Percentiles rank a stretch among this genome's conserved stretches.
These are phyloP conservation scores for Paramecium bursaria DNA, from an alignment of 73 alveolate genomes.

Conservation along the genomic window DNA sequence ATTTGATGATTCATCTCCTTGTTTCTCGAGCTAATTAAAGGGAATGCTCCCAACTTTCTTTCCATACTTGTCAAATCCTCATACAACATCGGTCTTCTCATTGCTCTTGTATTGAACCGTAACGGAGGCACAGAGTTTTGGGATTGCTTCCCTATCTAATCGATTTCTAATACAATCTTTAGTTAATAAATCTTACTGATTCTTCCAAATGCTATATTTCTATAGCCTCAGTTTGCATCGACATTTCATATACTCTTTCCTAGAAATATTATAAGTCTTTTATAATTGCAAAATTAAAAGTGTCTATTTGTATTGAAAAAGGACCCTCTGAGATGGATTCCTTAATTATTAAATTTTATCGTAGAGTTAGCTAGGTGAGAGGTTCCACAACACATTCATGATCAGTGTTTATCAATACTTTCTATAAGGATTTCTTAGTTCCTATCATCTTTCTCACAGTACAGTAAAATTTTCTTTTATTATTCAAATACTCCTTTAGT, in stretches of 20 bases:
- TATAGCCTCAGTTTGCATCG: not conserved
- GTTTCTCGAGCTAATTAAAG: not conserved
- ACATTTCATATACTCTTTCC: not conserved
- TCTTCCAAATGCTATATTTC: not conserved
- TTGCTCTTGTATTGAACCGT: not conserved
- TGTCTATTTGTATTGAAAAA: not conserved
- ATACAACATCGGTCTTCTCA: not conserved
- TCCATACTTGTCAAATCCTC: not conserved
- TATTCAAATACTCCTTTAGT: constrained; percentile 15
- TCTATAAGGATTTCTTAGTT: not conserved
- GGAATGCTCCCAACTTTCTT: not conserved
- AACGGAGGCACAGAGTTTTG: too few species aligned
- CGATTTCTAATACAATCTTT: too few species aligned
- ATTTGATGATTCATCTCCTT: not conserved
- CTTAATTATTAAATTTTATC: not conserved
- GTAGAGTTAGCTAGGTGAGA: not conserved
- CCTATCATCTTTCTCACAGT: not conserved
- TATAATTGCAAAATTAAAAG: not conserved
- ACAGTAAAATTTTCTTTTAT: constrained; percentile 12
- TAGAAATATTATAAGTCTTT: not conserved
- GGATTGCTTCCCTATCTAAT: not conserved
- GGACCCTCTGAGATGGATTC: not conserved
- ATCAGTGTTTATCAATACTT: not conserved
- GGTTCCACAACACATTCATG: not conserved
- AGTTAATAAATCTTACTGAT: too few species aligned